Evolutionary conservation across 1,284 basidiomycete species (phyloP).

Genomic region (Ustilago xerochloae): DNA sequence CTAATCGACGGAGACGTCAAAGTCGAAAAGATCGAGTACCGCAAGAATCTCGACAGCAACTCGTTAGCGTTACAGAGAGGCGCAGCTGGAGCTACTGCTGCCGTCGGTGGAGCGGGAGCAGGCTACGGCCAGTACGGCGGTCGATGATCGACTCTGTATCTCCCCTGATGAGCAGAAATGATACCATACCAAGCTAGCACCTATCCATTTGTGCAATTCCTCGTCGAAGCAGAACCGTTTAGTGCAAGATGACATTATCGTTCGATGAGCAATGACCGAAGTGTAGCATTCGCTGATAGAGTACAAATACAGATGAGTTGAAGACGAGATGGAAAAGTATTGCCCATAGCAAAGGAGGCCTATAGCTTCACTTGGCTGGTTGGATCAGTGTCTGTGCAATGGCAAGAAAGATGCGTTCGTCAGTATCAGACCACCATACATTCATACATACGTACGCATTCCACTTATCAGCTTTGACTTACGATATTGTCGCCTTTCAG

Average conservation of each 20-base stretch:
- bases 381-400: constrained; percentile 59
- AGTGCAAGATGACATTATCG: neutral
- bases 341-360: neutral
- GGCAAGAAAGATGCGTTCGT: neutral
- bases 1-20: constrained; percentile 67
- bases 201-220: neutral
- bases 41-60: constrained; percentile 54
- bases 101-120: constrained; percentile 19
- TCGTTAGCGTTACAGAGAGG: constrained; percentile 36
- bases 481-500: constrained; percentile 65
- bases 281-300: neutral
- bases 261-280: neutral
- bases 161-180: neutral
- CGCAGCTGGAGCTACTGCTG: constrained; percentile 14
- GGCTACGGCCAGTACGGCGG: constrained; percentile 34
- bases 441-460: too few species aligned
- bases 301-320: neutral
- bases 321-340: neutral
- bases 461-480: constrained; percentile 12
- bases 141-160: constrained; percentile 5
- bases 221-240: neutral
- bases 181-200: constrained; percentile 10
- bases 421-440: too few species aligned
- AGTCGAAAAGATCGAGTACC: constrained; percentile 67
- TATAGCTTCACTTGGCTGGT: constrained; percentile 42